These are phyloP conservation scores for Shiraia bambusicola DNA, from an alignment of 2,329 filamentous ascomycete genomes.

Conservation along the genomic window DNA sequence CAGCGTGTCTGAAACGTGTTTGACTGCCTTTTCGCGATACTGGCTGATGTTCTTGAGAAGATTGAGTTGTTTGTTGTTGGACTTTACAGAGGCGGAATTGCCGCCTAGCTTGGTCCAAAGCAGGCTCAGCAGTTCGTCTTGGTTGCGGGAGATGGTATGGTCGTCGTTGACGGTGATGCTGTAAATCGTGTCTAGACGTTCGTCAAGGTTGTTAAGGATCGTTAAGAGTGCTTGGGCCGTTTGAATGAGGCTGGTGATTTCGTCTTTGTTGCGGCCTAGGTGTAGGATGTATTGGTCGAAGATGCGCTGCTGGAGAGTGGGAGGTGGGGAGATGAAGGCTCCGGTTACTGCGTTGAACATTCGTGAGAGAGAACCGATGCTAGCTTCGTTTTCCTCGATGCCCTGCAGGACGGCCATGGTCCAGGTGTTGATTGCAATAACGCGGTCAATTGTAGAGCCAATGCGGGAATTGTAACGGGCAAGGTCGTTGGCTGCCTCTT, in stretches of 20 bases:
- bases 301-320: slow-evolving; percentile 52
- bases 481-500: slow-evolving; percentile 65
- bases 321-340: slow-evolving; percentile 55
- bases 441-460: slow-evolving; percentile 70
- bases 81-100: slow-evolving; percentile 62
- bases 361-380: slow-evolving; percentile 41
- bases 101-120: slow-evolving; percentile 76
- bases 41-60: slow-evolving; percentile 66
- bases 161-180: slow-evolving; percentile 67
- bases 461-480: slow-evolving; percentile 76
- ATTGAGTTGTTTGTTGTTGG: slow-evolving; percentile 63
- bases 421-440: slow-evolving; percentile 75
- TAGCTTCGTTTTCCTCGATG: slow-evolving; percentile 51
- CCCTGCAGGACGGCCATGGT: slow-evolving; percentile 69
- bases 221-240: slow-evolving; percentile 69
- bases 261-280: slow-evolving; percentile 67
- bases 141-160: slow-evolving; percentile 58
- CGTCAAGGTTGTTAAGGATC: slow-evolving; percentile 68
- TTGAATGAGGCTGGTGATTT: slow-evolving; percentile 66
- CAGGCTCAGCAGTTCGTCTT: slow-evolving; percentile 66
- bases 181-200: slow-evolving; percentile 68
- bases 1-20: slow-evolving; percentile 68
- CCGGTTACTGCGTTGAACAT: slow-evolving; percentile 53
- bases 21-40: slow-evolving; percentile 66
- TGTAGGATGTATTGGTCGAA: slow-evolving; percentile 76